These are phyloP conservation scores for Boeremia exigua DNA, from an alignment of 2,329 filamentous ascomycete species.

Conservation along the genomic window DNA sequence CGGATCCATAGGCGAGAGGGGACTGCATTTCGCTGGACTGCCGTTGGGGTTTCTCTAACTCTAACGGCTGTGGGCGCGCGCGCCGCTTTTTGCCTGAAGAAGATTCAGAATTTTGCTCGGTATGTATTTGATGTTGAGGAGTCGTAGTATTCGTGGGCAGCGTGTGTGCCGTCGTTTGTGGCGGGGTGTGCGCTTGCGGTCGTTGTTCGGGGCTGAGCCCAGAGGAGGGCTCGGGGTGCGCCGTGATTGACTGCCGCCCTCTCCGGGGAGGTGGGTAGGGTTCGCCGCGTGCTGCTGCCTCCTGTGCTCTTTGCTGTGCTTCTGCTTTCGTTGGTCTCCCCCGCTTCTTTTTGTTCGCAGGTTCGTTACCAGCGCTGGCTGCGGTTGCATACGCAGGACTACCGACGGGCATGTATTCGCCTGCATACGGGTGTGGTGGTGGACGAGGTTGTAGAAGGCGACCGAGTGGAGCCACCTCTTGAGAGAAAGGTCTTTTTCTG, in stretches of 20 bases:
- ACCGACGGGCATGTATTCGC: conserved; percentile 37
- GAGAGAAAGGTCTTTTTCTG: conserved; percentile 46
- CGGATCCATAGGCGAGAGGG: conserved; percentile 37
- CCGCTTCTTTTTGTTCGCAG: conserved; percentile 54
- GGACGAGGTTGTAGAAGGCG: conserved; percentile 56
- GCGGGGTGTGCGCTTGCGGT: conserved; percentile 36
- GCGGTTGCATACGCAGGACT: conserved; percentile 38
- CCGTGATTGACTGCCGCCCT: conserved; percentile 39
- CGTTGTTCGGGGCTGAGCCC: conserved; percentile 30
- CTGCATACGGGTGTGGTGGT: conserved; percentile 45
- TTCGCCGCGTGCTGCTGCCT: conserved; percentile 49
- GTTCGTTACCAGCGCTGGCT: conserved; percentile 41
- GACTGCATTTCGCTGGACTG: conserved; percentile 39
- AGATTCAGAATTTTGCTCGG: conserved; percentile 40
- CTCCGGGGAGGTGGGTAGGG: conserved; percentile 47
- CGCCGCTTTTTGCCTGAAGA: conserved; percentile 46
- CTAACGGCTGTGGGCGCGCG: conserved; percentile 40
- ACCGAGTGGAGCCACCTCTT: conserved; percentile 44
- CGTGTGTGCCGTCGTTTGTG: conserved; percentile 26
- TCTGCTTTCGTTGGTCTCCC: conserved; percentile 57
- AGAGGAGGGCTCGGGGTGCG: conserved; percentile 30
- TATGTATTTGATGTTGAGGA: conserved; percentile 36
- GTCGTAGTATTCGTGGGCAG: conserved; percentile 31
- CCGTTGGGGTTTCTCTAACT: conserved; percentile 39
- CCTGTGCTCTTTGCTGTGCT: conserved; percentile 52